These are phyloP conservation scores for Xylariomycetidae sp. DNA, from an alignment of 2,329 filamentous ascomycete genomes.

Conservation along the genomic window DNA sequence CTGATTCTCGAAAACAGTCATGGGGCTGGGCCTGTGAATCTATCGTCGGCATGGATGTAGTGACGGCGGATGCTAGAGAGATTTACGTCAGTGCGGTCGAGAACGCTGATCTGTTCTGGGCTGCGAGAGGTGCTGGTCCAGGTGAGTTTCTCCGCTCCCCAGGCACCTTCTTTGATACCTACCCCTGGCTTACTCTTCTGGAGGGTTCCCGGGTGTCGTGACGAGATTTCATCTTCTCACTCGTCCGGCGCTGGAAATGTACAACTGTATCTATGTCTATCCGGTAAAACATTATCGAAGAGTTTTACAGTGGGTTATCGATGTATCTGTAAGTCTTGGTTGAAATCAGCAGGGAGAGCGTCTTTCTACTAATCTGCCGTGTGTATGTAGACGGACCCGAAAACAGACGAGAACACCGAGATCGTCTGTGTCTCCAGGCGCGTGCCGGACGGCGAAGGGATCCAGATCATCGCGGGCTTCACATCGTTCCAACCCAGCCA, in stretches of 20 bases:
- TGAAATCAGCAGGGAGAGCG: background rate
- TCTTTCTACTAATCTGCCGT: no score
- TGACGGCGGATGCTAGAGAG: constrained; percentile 38
- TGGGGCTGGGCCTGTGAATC: constrained; percentile 52
- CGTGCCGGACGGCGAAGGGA: constrained; percentile 22
- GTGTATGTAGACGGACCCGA: constrained; percentile 16
- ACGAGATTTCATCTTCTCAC: constrained; percentile 45
- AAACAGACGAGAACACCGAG: constrained; percentile 34
- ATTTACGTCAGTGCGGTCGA: constrained; percentile 31
- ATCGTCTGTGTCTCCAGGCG: constrained; percentile 33
- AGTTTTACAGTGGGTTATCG: constrained; percentile 43
- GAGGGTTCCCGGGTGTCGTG: constrained; percentile 49
- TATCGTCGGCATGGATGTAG: constrained; percentile 41
- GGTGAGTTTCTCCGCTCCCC: constrained; percentile 19
- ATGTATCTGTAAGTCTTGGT: constrained; percentile 23
- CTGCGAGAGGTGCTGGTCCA: constrained; percentile 42
- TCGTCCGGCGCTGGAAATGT: constrained; percentile 26
- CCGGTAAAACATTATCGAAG: constrained; percentile 38
- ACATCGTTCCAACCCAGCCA: constrained; percentile 35
- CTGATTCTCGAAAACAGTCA: constrained; percentile 28
- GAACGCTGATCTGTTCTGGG: constrained; percentile 45
- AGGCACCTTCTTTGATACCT: background rate
- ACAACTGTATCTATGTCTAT: constrained; percentile 39
- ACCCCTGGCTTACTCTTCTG: constrained; percentile 3
- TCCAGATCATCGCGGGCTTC: constrained; percentile 33